Evolutionary conservation across 108 stramenopile species (phyloP), one percentile per base, ranked within the genome.

Genomic region (Cyclotella baltica): DNA sequence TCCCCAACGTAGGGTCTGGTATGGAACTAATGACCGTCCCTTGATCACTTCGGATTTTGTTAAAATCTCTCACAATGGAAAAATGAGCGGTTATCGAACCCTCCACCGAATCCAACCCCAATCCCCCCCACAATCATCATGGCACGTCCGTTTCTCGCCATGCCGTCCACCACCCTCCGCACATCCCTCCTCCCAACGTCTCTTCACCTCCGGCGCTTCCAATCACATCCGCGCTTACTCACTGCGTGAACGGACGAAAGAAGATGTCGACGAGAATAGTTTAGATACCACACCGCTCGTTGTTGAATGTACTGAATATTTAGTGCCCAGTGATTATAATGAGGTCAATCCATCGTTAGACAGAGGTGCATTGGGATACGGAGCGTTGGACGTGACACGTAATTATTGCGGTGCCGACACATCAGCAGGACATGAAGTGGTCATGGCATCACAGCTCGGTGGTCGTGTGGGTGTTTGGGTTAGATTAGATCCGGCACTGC

Each of bases 71-170:
- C 40, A n/a, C 51, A 52, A 13, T 52, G 18, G n/a, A n/a, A 61
- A 1, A 68, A 78, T 78, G 77, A 78, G 77, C 77, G 77, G 77
- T 65, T 78, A 78, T 48, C 70, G 70, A 62, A 78, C 77, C 77
- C 77, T 78, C 47, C 77, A 78, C 52, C 70, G 77, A 48, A 78
- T 78, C 64, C 56, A 56, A 34, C 77, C 77, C 67, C 0, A 3
- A 33, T 23, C 31, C 67, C 56, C 77, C 3, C 33, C 55, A 28
- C 16, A 51, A 25, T 71, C 81, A 18, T 4, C 78, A 6, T 83
- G 72, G 72, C 65, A 62, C 28, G 82, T 78, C 37, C 51, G 50
- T n/a, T 67, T 83, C 50, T 83, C 82, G 25, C 77, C 82, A 56
- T 81, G 80, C 37, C 80, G 67, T 33, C 53, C 36, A 29, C 37